Evolutionary conservation across 352 stramenopile genomes (phyloP).

Genomic region (Pythium rishiriense): DNA sequence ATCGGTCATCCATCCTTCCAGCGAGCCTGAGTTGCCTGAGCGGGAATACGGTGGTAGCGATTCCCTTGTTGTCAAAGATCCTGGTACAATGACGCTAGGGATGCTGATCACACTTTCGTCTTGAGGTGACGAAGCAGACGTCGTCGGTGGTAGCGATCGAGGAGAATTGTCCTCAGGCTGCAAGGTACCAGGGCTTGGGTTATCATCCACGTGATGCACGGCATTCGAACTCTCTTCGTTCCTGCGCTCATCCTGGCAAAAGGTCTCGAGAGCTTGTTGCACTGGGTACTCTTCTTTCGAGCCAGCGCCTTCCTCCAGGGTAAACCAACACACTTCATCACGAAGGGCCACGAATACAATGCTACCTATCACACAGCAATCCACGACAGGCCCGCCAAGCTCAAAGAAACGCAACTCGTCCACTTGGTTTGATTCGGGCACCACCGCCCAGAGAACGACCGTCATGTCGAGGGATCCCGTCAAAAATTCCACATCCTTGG

Average conservation of each 20-base stretch:
- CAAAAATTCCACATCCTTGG: slow-evolving; percentile 34
- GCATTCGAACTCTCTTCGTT: background rate
- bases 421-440: slow-evolving; percentile 21
- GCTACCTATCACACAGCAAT: slow-evolving; percentile 36
- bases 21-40: slow-evolving; percentile 2
- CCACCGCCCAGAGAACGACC: slow-evolving; percentile 54
- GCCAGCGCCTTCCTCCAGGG: slow-evolving; percentile 1
- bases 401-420: slow-evolving; percentile 68
- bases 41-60: slow-evolving; percentile 23
- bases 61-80: slow-evolving; percentile 9
- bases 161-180: slow-evolving; percentile 17
- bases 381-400: slow-evolving; percentile 47
- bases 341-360: slow-evolving; percentile 16
- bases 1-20: slow-evolving; percentile 27
- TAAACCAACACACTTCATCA: slow-evolving; percentile 27
- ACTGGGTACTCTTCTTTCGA: background rate
- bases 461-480: slow-evolving; percentile 67
- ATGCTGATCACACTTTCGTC: slow-evolving; percentile 29
- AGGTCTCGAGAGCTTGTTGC: background rate
- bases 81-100: slow-evolving; percentile 27
- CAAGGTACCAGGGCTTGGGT: background rate
- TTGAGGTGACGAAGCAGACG: background rate
- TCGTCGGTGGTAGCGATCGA: background rate
- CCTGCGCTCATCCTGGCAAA: background rate
- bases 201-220: background rate